These are phyloP conservation scores for Thalassia testudinum DNA, from an alignment of 116 monocot species.

Conservation along the genomic window DNA sequence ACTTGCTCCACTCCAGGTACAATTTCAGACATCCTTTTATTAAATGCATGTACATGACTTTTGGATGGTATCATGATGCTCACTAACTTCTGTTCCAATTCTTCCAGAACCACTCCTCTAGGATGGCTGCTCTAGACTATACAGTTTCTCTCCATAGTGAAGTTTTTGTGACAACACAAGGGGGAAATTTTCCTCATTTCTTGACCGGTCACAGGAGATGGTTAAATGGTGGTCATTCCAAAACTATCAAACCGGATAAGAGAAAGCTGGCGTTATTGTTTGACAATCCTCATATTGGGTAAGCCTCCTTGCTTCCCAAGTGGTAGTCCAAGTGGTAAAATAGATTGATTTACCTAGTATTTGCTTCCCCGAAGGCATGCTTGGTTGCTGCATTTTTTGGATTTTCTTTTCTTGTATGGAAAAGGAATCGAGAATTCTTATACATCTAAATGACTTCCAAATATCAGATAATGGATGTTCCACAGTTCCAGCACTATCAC, in stretches of 20 bases:
- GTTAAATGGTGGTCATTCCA: slow-evolving; percentile 68
- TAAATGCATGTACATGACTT: neutral
- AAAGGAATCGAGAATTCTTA: too few species aligned
- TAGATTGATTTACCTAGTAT: too few species aligned
- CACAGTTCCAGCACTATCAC: too few species aligned
- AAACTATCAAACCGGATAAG: slow-evolving; percentile 89
- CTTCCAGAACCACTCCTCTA: slow-evolving; percentile 70
- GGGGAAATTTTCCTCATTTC: slow-evolving; percentile 89
- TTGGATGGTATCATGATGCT: neutral
- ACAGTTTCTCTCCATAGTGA: slow-evolving; percentile 81
- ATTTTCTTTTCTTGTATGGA: neutral
- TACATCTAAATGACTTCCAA: too few species aligned
- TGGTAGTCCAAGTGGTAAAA: too few species aligned
- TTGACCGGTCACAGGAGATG: slow-evolving; percentile 79
- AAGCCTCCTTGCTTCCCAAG: slow-evolving; percentile 1
- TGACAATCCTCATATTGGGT: slow-evolving; percentile 73
- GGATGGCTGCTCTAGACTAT: slow-evolving; percentile 91
- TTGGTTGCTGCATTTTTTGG: neutral
- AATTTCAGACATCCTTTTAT: neutral
- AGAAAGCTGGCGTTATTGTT: slow-evolving; percentile 60
- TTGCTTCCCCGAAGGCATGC: neutral
- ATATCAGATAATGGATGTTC: too few species aligned
- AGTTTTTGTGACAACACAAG: slow-evolving; percentile 92
- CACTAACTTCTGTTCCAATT: neutral
- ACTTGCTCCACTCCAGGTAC: slow-evolving; percentile 81